phyloP scores from a whole-genome alignment of 148 eudicot genomes.

The Rhododendron mucronatum region DNA sequence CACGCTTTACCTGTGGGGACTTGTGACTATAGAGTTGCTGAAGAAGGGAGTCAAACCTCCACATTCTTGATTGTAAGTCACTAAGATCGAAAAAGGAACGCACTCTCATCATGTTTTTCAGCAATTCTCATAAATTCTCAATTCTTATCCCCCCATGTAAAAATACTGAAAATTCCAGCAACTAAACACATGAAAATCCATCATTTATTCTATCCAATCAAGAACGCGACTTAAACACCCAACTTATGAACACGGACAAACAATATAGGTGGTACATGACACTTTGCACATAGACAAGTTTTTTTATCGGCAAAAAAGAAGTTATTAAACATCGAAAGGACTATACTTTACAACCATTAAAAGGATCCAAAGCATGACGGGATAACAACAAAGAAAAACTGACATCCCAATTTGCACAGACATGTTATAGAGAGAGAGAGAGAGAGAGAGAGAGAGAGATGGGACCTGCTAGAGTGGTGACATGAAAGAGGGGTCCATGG shows the following conservation, averaged over 20 bases:
- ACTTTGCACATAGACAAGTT: no score
- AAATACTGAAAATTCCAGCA: background rate
- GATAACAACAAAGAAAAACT: no score
- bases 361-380: no score
- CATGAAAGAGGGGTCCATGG: constrained; percentile 32
- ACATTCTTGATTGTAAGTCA: background rate
- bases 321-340: background rate
- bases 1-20: background rate
- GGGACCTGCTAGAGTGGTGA: constrained; percentile 41
- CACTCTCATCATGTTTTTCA: background rate
- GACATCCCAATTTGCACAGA: background rate
- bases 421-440: background rate
- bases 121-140: background rate
- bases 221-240: background rate
- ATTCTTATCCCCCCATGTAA: background rate
- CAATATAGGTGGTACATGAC: background rate
- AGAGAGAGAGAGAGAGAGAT: background rate
- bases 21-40: background rate
- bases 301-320: background rate
- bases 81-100: background rate
- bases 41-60: background rate
- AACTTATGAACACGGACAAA: background rate
- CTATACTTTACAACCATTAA: background rate
- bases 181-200: background rate
- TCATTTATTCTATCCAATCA: background rate